Evolutionary conservation across 2,329 filamentous ascomycete genomes (phyloP).

Genomic region (Penicillium decumbens): DNA sequence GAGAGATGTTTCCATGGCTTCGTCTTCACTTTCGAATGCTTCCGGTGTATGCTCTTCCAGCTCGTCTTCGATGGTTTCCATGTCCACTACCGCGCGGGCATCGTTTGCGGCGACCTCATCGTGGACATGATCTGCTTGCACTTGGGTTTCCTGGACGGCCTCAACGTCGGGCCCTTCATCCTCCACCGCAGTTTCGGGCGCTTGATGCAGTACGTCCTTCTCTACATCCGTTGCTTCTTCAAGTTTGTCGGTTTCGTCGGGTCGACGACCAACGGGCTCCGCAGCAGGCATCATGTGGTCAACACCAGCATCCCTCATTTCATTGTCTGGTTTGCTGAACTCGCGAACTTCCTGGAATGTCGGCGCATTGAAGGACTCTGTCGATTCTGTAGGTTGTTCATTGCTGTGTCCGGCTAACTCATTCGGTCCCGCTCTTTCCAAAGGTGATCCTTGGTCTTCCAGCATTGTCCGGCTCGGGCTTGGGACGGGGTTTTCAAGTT

Average conservation of each 20-base stretch:
- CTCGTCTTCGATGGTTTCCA: slow-evolving; percentile 5
- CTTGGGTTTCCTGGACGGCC: not conserved
- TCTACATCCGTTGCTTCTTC: not conserved
- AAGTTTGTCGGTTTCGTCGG: not conserved
- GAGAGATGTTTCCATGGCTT: not conserved
- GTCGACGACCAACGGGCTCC: not conserved
- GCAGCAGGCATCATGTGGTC: not conserved
- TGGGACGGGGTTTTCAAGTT: not conserved
- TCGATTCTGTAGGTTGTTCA: not conserved
- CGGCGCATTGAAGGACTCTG: not conserved
- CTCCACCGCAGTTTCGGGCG: not conserved
- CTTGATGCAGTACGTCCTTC: too few relatives aligned
- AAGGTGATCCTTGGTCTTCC: not conserved
- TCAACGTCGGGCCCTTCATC: not conserved
- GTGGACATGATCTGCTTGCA: not conserved
- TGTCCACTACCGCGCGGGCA: not conserved
- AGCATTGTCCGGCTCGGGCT: not conserved
- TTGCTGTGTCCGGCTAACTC: not conserved
- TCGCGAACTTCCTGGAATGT: not conserved
- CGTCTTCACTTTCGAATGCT: slow-evolving; percentile 3
- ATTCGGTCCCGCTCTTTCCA: not conserved
- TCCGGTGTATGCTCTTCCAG: not conserved
- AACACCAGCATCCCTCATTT: not conserved
- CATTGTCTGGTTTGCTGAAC: not conserved
- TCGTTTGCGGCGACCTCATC: not conserved